These are phyloP conservation scores for Clonostachys sp. DNA, from an alignment of 2,329 filamentous ascomycete species.

Conservation along the genomic window DNA sequence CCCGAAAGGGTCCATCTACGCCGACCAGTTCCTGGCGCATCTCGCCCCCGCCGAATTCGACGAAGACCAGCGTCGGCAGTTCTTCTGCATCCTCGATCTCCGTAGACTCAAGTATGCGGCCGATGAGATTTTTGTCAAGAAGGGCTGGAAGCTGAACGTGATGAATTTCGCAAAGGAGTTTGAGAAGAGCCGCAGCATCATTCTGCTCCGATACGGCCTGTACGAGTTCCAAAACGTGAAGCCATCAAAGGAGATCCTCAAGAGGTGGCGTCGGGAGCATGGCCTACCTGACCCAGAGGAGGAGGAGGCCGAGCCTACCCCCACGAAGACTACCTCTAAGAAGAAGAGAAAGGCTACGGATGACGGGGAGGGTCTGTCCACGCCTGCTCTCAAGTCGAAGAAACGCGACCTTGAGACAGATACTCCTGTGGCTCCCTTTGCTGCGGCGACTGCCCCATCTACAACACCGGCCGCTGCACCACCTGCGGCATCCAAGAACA, in stretches of 20 bases:
- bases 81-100: conserved; percentile 59
- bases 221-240: conserved; percentile 61
- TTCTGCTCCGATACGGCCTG: conserved; percentile 56
- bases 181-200: conserved; percentile 58
- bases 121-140: conserved; percentile 54
- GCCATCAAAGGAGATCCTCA: conserved; percentile 51
- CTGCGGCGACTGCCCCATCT: conserved; percentile 10
- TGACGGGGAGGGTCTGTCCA: conserved; percentile 32
- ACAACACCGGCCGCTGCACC: conserved; percentile 9
- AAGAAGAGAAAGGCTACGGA: conserved; percentile 57
- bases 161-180: conserved; percentile 61
- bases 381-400: conserved; percentile 39
- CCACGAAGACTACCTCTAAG: conserved; percentile 21
- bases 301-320: conserved; percentile 18
- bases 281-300: conserved; percentile 47
- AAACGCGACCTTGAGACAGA: conserved; percentile 36
- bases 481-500: conserved; percentile 32
- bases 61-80: conserved; percentile 56
- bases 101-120: conserved; percentile 58
- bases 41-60: conserved; percentile 53
- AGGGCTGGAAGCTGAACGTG: conserved; percentile 60
- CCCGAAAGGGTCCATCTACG: conserved; percentile 50
- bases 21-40: conserved; percentile 53
- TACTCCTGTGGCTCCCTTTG: conserved; percentile 25
- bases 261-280: conserved; percentile 53